Evolutionary conservation across 2,329 filamentous ascomycete species (phyloP), one percentile per base, ranked within the genome.

Genomic region (Microcera coccophila): DNA sequence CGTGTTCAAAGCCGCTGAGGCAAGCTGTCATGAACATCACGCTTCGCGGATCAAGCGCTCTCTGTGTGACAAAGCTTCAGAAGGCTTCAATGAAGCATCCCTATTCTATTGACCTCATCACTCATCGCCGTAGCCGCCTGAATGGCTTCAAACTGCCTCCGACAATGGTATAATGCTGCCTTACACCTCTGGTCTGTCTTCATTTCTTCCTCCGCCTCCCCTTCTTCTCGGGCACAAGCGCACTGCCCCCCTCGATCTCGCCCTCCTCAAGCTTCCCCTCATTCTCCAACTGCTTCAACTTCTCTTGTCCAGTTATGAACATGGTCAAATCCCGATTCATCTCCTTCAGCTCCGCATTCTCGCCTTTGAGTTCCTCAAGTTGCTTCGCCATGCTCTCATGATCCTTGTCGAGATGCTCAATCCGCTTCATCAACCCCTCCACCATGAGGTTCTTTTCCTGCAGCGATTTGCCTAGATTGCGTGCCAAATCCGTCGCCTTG

Each of bases 381-480:
- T 84, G 75, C 45, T 72, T 72, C 32, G 76, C 72, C 15, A 88
- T 65, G 16, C 52, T 70, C 43, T 76, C 74, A 7, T 83, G 68
- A 54, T 87, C 82, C 32, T 72, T 71, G 47, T 84, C 81, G 33
- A 95, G 66, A 52, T 87, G 82, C 50, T 83, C 79, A 50, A 97
- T 90, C n/a, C 87, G 76, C 62, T 84, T 75, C 77, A 96, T 78
- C 48, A 98, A 70, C 3, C 85, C 86, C 52, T 89, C 82, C 40
- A 83, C 87, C 39, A 97, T 81, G 14, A 82, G 78, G 66, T 95
- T 93, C 67, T 97, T 91, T 63, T 96, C 91, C 45, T 86, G 83
- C 44, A 88, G 80, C 50, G 87, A 80, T 59, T 84, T 84, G 41
- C 85, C 78, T 48, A 97, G 71, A 33, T 75, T 84, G 15, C 89